Percentiles rank a stretch among this genome's conserved stretches.
Evolutionary conservation across 1,139 yeast species (phyloP).

Genomic region (Candida sp.): DNA sequence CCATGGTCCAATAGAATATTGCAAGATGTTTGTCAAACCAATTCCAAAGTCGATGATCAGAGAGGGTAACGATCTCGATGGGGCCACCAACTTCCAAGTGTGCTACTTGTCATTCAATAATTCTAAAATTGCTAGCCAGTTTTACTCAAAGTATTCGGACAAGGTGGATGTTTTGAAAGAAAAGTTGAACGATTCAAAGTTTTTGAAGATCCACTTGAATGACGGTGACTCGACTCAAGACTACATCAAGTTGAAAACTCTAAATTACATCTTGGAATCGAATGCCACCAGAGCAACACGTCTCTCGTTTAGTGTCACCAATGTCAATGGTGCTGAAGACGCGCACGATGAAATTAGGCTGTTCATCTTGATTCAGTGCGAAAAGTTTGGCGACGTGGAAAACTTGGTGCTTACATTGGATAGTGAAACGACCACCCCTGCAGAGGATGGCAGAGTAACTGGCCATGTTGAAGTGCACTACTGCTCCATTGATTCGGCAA

Average conservation of each 20-base stretch:
- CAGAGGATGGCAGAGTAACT: constrained; percentile 6
- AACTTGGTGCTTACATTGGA: constrained; percentile 21
- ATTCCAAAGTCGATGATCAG: constrained; percentile 25
- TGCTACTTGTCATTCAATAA: constrained; percentile 47
- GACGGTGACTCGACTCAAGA: constrained; percentile 34
- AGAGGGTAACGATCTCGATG: constrained; percentile 16
- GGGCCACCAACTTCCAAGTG: constrained; percentile 21
- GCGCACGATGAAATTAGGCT: constrained; percentile 5
- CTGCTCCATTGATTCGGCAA: constrained; percentile 45
- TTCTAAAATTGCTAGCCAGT: constrained; percentile 36
- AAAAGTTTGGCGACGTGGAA: constrained; percentile 41
- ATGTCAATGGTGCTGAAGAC: constrained; percentile 1
- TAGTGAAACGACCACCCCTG: neutral
- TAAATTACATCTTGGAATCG: constrained; percentile 44
- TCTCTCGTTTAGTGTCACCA: constrained; percentile 20
- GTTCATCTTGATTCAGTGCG: constrained; percentile 25
- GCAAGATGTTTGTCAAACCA: constrained; percentile 37
- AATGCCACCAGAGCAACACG: constrained; percentile 43
- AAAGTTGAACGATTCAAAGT: constrained; percentile 30
- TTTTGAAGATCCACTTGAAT: constrained; percentile 35
- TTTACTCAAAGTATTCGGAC: constrained; percentile 36
- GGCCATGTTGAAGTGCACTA: constrained; percentile 34
- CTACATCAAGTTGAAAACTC: constrained; percentile 44
- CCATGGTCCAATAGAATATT: constrained; percentile 49
- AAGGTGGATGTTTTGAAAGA: constrained; percentile 30